phyloP scores from a whole-genome alignment of 148 eudicot species.

The Rhododendron kiyosumense region DNA sequence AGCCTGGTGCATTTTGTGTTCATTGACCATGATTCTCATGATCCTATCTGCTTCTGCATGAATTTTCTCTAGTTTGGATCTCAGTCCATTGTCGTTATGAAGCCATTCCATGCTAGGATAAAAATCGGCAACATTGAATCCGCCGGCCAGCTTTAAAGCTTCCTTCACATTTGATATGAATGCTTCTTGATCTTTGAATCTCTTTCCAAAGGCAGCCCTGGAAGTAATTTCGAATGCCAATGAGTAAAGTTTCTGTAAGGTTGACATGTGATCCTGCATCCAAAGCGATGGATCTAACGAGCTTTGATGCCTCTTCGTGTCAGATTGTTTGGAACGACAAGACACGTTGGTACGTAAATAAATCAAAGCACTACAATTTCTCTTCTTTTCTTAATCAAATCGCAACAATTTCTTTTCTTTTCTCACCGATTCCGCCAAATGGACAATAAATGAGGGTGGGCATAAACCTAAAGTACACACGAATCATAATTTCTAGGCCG shows the following conservation, averaged over 20 bases:
- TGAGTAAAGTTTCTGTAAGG: constrained; percentile 11
- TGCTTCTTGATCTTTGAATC: constrained; percentile 13
- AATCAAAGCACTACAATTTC: too few relatives aligned
- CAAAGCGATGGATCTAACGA: constrained; percentile 7
- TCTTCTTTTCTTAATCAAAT: too few relatives aligned
- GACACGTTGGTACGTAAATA: too few relatives aligned
- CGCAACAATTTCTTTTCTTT: too few relatives aligned
- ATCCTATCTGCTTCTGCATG: constrained; percentile 13
- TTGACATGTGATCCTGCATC: constrained; percentile 11
- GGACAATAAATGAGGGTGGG: too few relatives aligned
- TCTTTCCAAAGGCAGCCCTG: constrained; percentile 25
- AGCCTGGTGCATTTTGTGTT: neutral
- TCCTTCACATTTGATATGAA: constrained; percentile 6
- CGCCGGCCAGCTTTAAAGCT: neutral
- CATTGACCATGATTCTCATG: constrained; percentile 17
- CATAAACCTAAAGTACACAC: too few relatives aligned
- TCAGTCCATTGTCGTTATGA: constrained; percentile 13
- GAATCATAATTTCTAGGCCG: too few relatives aligned
- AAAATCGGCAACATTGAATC: constrained; percentile 24
- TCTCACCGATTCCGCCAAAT: too few relatives aligned
- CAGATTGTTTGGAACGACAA: neutral
- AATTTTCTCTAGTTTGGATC: constrained; percentile 10
- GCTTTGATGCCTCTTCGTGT: constrained; percentile 4
- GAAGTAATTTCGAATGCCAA: constrained; percentile 5
- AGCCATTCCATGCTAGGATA: constrained; percentile 21